These are phyloP conservation scores for Paspalum notatum DNA, from an alignment of 176 grass and related monocot genomes.

Conservation along the genomic window DNA sequence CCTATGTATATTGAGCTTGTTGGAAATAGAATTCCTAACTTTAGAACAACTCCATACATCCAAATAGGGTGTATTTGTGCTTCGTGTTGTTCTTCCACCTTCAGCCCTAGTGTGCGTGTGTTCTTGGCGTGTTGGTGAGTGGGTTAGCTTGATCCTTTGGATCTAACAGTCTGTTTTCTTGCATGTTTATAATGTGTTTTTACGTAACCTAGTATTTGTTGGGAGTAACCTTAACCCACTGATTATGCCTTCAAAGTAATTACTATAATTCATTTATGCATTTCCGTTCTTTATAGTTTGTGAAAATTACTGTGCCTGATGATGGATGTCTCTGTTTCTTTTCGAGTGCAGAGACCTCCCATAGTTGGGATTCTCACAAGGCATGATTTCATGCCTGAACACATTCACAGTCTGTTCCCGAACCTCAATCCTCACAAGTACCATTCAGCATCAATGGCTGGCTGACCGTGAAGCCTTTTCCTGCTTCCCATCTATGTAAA, in stretches of 20 bases:
- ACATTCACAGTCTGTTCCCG: constrained; percentile 70
- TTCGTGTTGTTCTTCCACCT: too few relatives aligned
- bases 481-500: not conserved
- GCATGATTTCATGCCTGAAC: constrained; percentile 85
- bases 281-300: constrained; percentile 20
- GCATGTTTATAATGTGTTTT: not conserved
- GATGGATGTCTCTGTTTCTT: constrained; percentile 8
- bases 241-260: not conserved
- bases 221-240: not conserved
- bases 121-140: too few relatives aligned
- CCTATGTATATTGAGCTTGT: too few relatives aligned
- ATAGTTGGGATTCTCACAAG: constrained; percentile 89
- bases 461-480: constrained; percentile 30
- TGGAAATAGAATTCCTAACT: too few relatives aligned
- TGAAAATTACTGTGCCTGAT: not conserved
- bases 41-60: too few relatives aligned
- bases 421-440: constrained; percentile 55
- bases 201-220: not conserved
- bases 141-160: too few relatives aligned
- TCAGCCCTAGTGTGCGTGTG: too few relatives aligned
- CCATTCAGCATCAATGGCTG: constrained; percentile 37
- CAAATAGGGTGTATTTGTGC: too few relatives aligned
- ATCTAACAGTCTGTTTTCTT: too few relatives aligned
- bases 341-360: constrained; percentile 75
- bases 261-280: not conserved